phyloP scores from a whole-genome alignment of 148 eudicot species.

The Polygonum maritimum region DNA sequence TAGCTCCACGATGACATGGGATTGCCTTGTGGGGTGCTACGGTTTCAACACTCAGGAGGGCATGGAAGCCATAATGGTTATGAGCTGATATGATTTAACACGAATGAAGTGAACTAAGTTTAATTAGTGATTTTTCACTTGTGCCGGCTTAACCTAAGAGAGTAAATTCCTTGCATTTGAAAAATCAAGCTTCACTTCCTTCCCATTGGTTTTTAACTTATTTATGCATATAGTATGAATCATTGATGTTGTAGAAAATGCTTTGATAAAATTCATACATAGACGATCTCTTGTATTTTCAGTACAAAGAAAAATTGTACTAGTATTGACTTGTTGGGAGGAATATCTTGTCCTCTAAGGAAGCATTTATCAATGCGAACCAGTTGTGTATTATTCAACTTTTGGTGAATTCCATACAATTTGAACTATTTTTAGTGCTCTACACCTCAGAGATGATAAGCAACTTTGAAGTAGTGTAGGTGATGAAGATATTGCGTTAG shows the following conservation, averaged over 20 bases:
- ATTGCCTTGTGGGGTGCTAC: constrained; percentile 83
- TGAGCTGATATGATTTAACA: not conserved
- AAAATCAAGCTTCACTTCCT: not conserved
- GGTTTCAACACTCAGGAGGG: constrained; percentile 61
- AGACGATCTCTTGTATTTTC: not conserved
- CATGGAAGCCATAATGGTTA: constrained; percentile 95
- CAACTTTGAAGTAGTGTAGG: not conserved
- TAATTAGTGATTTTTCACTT: not conserved
- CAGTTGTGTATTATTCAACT: not conserved
- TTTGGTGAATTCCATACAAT: not conserved
- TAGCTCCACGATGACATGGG: constrained; percentile 91
- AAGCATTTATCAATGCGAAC: not conserved
- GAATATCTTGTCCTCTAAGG: not conserved
- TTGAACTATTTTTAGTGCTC: not conserved
- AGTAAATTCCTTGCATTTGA: not conserved
- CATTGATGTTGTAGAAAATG: not conserved
- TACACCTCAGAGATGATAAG: not conserved
- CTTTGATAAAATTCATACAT: not conserved
- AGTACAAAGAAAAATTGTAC: not conserved
- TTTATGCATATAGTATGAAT: not conserved
- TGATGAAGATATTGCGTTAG: not conserved
- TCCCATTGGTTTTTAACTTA: not conserved
- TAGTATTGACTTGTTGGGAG: not conserved
- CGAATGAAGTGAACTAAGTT: not conserved
- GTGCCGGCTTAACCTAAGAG: not conserved